Base-by-base conservation (phyloP, 2,329 filamentous ascomycete genomes). In the Neonectria magnoliae region DNA sequence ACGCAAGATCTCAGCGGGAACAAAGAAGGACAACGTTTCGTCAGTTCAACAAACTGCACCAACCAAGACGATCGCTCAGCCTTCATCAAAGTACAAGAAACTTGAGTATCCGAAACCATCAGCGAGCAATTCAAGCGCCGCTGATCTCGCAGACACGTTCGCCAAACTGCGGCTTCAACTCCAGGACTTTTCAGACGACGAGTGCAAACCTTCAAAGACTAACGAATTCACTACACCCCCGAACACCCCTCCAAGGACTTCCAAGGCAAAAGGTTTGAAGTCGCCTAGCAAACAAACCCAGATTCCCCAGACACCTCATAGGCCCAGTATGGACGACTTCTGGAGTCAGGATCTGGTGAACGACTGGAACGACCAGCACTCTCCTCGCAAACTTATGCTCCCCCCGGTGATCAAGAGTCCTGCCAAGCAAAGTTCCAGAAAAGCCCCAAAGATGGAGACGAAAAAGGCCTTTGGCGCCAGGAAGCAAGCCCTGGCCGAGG, bases 321-420 rank as follows among this genome's bases (percentile, higher is more conserved):
- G 81, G 27, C 83, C 83, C 22, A 85, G 79, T 57, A 83, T 83
- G 42, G 88, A 90, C 65, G 80, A 79, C 7, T 90, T 90, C 71
- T 91, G 88, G 89, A 81, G 81, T 57, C 84, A 86, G 65, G 84
- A 85, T 13, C 76, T 86, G 16, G 81, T 88, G 25, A 86, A 90
- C 69, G 84, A 87, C 47, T 91, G 88, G 88, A 89, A 90, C 65
- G 88, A 90, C 48, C 81, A 87, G 57, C 85, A 89, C 73, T 88
- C 85, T 1, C 85, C 87, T 1, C 79, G 75, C 14, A 85, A 85
- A 64, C 70, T 76, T 5, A 57, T 77, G 1, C 71, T 79, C n/a
- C 72, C 74, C 7, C 71, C 76, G 0, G 62, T 68, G 2, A 67
- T 45, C 20, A 80, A 74, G 62, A 75, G 66, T 50, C 68, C 72